A percentile compares a stretch with the other conserved stretches of the same genome.
phyloP scores from a whole-genome alignment of 345 rosid genomes.

The Triadica sebifera region DNA sequence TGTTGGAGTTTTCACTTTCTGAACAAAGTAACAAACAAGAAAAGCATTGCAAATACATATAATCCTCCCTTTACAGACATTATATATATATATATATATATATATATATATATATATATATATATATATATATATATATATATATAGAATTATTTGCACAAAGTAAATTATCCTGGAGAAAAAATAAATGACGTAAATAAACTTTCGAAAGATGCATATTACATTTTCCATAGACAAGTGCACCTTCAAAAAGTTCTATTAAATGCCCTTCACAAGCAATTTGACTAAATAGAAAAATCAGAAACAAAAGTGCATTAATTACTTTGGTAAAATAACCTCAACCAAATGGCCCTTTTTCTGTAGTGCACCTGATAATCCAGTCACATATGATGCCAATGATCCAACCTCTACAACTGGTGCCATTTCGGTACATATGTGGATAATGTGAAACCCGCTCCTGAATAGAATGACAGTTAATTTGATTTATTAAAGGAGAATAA shows the following conservation, averaged over 20 bases:
- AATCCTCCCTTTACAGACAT: background rate
- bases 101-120: no score
- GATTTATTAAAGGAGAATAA: no score
- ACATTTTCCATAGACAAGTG: background rate
- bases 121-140: background rate
- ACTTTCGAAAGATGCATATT: background rate
- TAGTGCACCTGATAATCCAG: constrained; percentile 56
- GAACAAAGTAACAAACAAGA: background rate
- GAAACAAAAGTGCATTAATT: constrained; percentile 24
- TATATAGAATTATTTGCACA: background rate
- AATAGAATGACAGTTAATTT: constrained; percentile 18
- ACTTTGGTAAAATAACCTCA: constrained; percentile 89
- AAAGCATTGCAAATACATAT: background rate
- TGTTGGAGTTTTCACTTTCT: background rate
- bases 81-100: no score
- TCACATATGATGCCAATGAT: constrained; percentile 67
- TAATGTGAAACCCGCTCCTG: constrained; percentile 66
- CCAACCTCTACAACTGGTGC: constrained; percentile 66
- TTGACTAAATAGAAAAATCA: background rate
- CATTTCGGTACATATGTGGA: constrained; percentile 90
- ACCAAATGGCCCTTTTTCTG: constrained; percentile 69
- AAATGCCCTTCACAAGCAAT: background rate
- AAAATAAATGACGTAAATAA: background rate
- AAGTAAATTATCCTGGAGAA: background rate
- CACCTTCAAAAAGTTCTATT: background rate